Evolutionary conservation across 805 yeast genomes (phyloP), one percentile per base, ranked within the genome.

Genomic region (Candida ulmi): DNA sequence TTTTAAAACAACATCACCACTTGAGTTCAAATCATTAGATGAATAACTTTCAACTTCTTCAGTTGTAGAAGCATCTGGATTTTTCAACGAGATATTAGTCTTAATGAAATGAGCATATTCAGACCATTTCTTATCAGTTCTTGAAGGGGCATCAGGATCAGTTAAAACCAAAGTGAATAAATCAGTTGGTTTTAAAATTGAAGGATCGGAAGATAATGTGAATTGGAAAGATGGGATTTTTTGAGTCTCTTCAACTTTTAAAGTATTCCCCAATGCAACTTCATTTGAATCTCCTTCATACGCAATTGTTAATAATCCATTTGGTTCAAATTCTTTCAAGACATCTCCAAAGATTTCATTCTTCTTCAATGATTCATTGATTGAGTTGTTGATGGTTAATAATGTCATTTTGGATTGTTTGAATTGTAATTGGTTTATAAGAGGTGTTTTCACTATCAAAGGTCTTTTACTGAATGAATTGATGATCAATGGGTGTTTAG

Each of bases 101-200:
- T 70, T 64, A 30, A 88, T 66, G 71, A 76, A 86, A 64, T 88
- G 97, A 39, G 83, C 78, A 58, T 69, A 88, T 61, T 88, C 95
- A 3, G 93, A 81, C 95, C 95, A 88, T 57, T 80, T 86, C 55
- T 81, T 78, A 59, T 88, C 96, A 3, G 74, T 71, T 50, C 78
- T 73, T 4, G 88, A 75, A 12, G 97, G 97, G 8, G 96, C 96
- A 66, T 88, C 96, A 1, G 97, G 97, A 61, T 88, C 96, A 8
- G 96, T 90, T 48, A 88, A 50, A 3, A 85, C 84, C 48, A 90
- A 64, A 11, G 93, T 78, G 63, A 83, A 88, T 37, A 71, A 62
- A 47, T 78, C 82, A 29, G 66, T 63, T 15, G 53, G 45, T 32
- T 59, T 61, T 15, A 57, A 46, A 1, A 35, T 33, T n/a, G 41